Percentiles rank a stretch among this genome's conserved stretches.
phyloP scores from a whole-genome alignment of 2,329 filamentous ascomycete species.

The Ophiostoma sp. region DNA sequence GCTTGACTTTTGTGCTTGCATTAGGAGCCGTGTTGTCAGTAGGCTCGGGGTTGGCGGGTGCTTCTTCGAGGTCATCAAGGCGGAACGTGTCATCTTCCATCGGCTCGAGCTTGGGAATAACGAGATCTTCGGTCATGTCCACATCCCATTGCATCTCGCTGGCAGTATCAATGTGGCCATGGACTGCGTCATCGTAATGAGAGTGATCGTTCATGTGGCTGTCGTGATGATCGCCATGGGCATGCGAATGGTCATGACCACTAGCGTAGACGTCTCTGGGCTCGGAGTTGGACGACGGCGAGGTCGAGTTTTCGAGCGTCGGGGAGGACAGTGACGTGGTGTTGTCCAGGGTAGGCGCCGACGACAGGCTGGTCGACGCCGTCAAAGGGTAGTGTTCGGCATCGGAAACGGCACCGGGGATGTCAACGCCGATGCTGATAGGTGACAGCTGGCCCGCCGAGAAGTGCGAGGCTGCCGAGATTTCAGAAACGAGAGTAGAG shows the following conservation, averaged over 20 bases:
- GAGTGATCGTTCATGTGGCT: background rate
- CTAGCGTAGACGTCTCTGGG: slow-evolving; percentile 47
- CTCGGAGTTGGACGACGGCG: slow-evolving; percentile 50
- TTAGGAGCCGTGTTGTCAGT: slow-evolving; percentile 33
- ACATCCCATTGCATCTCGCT: slow-evolving; percentile 52
- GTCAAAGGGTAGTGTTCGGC: slow-evolving; percentile 34
- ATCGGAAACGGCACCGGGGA: slow-evolving; percentile 32
- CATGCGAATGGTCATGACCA: slow-evolving; percentile 31
- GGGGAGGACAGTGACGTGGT: slow-evolving; percentile 45
- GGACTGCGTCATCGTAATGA: slow-evolving; percentile 19
- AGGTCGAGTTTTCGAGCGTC: slow-evolving; percentile 47
- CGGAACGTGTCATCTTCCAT: slow-evolving; percentile 56
- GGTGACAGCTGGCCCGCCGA: slow-evolving; percentile 53
- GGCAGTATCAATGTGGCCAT: slow-evolving; percentile 34
- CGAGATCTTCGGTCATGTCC: slow-evolving; percentile 46
- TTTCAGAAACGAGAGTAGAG: slow-evolving; percentile 38
- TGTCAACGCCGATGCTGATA: slow-evolving; percentile 52
- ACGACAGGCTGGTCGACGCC: slow-evolving; percentile 27
- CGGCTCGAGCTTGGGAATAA: slow-evolving; percentile 59
- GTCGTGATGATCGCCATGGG: background rate
- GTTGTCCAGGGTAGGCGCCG: slow-evolving; percentile 17
- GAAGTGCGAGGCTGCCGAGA: slow-evolving; percentile 35
- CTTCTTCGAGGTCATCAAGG: slow-evolving; percentile 54
- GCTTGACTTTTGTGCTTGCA: slow-evolving; percentile 50
- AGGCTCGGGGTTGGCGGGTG: slow-evolving; percentile 38